Conservation (phyloP, 352 stramenopile genomes). For the Phytophthora melonis region DNA sequence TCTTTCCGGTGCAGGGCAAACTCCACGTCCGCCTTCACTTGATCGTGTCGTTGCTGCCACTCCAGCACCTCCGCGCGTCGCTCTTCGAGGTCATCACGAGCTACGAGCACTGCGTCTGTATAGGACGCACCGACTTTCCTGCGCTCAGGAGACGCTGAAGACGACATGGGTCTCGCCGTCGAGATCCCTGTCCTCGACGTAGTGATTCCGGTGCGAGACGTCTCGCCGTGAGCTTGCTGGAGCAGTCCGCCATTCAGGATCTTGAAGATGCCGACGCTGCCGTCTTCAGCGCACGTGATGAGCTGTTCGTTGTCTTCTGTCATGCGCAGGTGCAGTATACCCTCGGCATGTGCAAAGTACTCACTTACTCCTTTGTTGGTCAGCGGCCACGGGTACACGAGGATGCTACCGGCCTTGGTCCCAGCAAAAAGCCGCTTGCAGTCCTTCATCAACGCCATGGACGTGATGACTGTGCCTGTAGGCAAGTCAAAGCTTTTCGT, state of each 20-base stretch:
- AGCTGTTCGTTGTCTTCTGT: conserved; percentile 76
- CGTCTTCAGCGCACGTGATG: conserved; percentile 69
- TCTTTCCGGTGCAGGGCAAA: conserved; percentile 88
- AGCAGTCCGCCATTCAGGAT: conserved; percentile 33
- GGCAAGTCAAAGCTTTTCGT: conserved; percentile 58
- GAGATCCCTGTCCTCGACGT: conserved; percentile 18
- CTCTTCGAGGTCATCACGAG: conserved; percentile 84
- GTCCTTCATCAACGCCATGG: conserved; percentile 70
- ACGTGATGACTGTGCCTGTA: conserved; percentile 49
- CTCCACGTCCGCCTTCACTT: conserved; percentile 86
- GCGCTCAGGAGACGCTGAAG: conserved; percentile 25
- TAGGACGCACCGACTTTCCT: conserved; percentile 26
- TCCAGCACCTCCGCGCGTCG: conserved; percentile 55
- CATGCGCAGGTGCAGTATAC: conserved; percentile 74
- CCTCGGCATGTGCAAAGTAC: conserved; percentile 65
- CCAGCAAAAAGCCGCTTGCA: conserved; percentile 73
- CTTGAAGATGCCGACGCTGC: conserved; percentile 68
- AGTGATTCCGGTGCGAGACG: background rate
- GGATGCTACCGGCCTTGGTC: conserved; percentile 67
- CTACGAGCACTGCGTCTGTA: conserved; percentile 72
- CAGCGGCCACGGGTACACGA: conserved; percentile 74
- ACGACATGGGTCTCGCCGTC: conserved; percentile 29
- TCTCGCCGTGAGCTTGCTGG: conserved; percentile 16
- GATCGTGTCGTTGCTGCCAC: conserved; percentile 76
- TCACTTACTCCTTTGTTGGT: conserved; percentile 50